phyloP scores from a whole-genome alignment of 495 filamentous ascomycete genomes.

The Neurospora intermedia region DNA sequence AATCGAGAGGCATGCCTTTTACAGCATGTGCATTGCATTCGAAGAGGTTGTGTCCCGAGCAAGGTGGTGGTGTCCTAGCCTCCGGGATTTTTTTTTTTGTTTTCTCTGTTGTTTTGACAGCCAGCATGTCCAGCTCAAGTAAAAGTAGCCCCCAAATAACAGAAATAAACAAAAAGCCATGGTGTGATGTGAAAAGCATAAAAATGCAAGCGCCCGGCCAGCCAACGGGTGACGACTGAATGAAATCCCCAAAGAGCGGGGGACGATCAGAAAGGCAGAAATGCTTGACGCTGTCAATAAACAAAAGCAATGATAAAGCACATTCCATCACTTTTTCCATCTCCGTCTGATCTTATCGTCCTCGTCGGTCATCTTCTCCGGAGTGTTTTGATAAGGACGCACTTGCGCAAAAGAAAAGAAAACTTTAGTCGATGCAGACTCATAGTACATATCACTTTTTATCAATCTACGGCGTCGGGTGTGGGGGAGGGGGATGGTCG shows the following conservation, averaged over 20 bases:
- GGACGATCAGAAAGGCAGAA: neutral
- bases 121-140: neutral
- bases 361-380: neutral
- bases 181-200: neutral
- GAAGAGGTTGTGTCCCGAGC: neutral
- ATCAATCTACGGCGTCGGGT: neutral
- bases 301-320: neutral
- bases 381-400: neutral
- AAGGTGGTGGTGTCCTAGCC: neutral
- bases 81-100: neutral
- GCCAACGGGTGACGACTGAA: neutral
- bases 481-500: neutral
- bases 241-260: neutral
- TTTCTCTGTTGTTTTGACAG: neutral
- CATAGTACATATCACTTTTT: neutral
- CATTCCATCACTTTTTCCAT: neutral
- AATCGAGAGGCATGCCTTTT: neutral
- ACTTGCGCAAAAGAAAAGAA: neutral
- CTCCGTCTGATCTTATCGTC: neutral
- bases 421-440: neutral
- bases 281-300: neutral
- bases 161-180: neutral
- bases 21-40: neutral
- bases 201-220: neutral
- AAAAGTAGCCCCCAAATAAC: too few relatives aligned